Evolutionary conservation across 495 filamentous ascomycete species (phyloP).

Genomic region (Podospora pseudoanserina): DNA sequence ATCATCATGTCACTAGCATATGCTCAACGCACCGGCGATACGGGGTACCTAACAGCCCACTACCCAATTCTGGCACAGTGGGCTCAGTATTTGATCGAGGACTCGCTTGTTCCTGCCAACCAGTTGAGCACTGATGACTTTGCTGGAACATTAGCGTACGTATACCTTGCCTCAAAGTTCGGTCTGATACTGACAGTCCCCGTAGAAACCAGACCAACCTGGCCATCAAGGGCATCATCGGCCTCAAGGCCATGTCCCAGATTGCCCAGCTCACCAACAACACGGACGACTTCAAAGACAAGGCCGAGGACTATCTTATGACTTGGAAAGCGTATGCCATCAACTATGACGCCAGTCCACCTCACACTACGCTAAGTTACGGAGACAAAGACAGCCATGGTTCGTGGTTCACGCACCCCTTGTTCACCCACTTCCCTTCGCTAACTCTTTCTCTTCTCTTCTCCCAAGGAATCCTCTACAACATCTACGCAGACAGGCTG

Average conservation of each 20-base stretch:
- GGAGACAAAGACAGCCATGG: slow-evolving; percentile 40
- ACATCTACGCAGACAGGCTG: slow-evolving; percentile 75
- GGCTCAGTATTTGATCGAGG: slow-evolving; percentile 81
- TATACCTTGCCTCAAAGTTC: not conserved
- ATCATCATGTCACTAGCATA: slow-evolving; percentile 81
- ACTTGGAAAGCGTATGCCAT: slow-evolving; percentile 75
- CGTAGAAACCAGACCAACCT: slow-evolving; percentile 80
- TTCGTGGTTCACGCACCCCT: slow-evolving; percentile 3
- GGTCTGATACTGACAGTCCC: not conserved
- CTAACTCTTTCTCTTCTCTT: too few relatives aligned
- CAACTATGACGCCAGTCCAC: slow-evolving; percentile 58
- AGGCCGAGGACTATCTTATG: slow-evolving; percentile 66
- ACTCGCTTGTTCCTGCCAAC: slow-evolving; percentile 72
- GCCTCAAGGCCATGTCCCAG: slow-evolving; percentile 87
- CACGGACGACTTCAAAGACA: slow-evolving; percentile 57
- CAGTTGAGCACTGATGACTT: slow-evolving; percentile 95
- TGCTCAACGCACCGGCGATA: slow-evolving; percentile 44
- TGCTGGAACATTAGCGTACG: slow-evolving; percentile 67
- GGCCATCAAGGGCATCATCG: slow-evolving; percentile 89
- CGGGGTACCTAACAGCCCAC: slow-evolving; percentile 46
- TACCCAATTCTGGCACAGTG: slow-evolving; percentile 80
- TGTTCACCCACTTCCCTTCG: too few relatives aligned
- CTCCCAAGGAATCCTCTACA: slow-evolving; percentile 67
- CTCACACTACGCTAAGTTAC: slow-evolving; percentile 71
- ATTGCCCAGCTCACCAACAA: slow-evolving; percentile 64